Base-by-base conservation (phyloP, 768 basidiomycete genomes). In the Asterophora lycoperdoides region DNA sequence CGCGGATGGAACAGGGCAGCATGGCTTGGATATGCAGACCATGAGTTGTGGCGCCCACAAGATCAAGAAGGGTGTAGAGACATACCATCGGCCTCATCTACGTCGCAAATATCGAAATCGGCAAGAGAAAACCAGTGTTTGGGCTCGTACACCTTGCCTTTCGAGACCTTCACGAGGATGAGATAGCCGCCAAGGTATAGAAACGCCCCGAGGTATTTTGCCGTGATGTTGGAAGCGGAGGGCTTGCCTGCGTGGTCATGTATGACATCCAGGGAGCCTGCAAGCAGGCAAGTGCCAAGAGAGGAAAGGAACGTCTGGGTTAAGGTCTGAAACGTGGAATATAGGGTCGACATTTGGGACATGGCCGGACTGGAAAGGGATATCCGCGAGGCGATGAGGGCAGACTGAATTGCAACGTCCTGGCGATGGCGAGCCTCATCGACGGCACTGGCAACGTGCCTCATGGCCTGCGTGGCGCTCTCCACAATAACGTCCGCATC, bases 171-270 rank as follows among this genome's bases (percentile, higher is more conserved):
- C 55, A 83, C 90, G 38, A 99, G 70, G 17, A 96, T 75, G 33
- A 97, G 66, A 63, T 92, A 97, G 9, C 89, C 92, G 9, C 87
- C 84, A 30, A 76, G 69, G 59, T 93, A 99, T 37, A 99, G 70
- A 66, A 99, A 95, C 14, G 86, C 88, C 26, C 89, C 93, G 19
- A 91, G 76, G 64, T 96, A 97, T 66, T 89, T 91, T 52, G 87
- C 85, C 63, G 77, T 82, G 57, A 87, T 74, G 28, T 76, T 80
- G 42, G 75, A 69, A 56, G 64, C 71, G 46, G 69, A 56, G 1
- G 78, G 68, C 30, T 74, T 73, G 38, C 68, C 56, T n/a, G 71
- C 65, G 37, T 76, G 75, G 52, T 83, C 79, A 60, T 89, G 83
- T 55, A 97, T 80, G 46, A 94, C 88, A 61, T 97, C 94, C 51